Evolutionary conservation across 305 asterid genomes (phyloP), one percentile per base, ranked within the genome.

Genomic region (Plantago lanceolata): DNA sequence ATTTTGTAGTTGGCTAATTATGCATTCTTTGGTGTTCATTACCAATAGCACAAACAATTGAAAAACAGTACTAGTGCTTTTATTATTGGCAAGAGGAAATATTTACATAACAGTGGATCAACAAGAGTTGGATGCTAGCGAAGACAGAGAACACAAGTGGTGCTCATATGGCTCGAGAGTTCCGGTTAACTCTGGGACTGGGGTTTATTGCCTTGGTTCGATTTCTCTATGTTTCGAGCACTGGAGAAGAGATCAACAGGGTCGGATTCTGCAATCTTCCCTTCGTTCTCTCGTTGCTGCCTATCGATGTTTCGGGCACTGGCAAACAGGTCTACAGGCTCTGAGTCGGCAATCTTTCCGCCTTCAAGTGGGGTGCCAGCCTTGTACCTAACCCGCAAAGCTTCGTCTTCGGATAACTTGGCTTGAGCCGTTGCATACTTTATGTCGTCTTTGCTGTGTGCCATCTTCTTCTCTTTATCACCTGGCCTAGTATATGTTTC

Each of bases 281-380:
- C 71, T 15, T 43, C 53, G 3, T 70, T 40, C 0, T 24, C 18
- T 5, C 24, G 35, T 18, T 57, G 73, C 48, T 71, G 71, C 8
- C 35, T 19, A 5, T 28, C 57, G 49, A 78, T 78, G 43, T 71
- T 75, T 11, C 49, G 74, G 51, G 82, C 76, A 21, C 74, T 24
- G 51, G 83, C 69, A 53, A 71, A 83, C 8, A 80, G 73, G 33
- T 83, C 74, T 3, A 75, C 66, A 1, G 77, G 77, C 64, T 71
- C 45, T 2, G 78, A 65, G 29, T 75, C 79, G 15, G 75, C 65
- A 3, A 66, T 69, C 61, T 69, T 68, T 14, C 73, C 68, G n/a
- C 74, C 81, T 65, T 73, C 86, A 8, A 81, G 73, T 33, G 84
- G 84, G 26, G 78, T 78, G 3, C 84, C 84, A 2, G 59, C 78